phyloP scores from a whole-genome alignment of 495 filamentous ascomycete species.

The Evernia prunastri region DNA sequence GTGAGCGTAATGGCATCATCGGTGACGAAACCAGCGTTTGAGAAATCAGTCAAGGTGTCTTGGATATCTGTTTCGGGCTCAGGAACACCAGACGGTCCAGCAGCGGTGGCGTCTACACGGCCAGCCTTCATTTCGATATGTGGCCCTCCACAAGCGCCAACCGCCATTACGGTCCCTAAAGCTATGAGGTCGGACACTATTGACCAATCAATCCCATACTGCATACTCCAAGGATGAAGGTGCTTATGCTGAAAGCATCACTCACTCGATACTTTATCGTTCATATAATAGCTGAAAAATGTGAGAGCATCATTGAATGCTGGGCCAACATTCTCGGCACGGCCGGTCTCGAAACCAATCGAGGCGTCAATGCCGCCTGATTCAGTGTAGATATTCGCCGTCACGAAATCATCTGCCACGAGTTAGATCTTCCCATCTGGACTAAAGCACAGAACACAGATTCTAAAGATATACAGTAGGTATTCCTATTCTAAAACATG shows the following conservation, averaged over 20 bases:
- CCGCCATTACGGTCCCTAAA: slow-evolving; percentile 50
- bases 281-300: slow-evolving; percentile 48
- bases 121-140: slow-evolving; percentile 49
- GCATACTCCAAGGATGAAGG: no score
- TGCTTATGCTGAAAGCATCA: neutral
- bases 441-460: neutral
- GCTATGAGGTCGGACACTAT: slow-evolving; percentile 51
- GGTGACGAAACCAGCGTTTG: slow-evolving; percentile 49
- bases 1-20: slow-evolving; percentile 55
- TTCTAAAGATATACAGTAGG: neutral
- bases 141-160: slow-evolving; percentile 54
- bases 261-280: slow-evolving; percentile 37
- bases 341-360: slow-evolving; percentile 48
- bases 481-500: neutral
- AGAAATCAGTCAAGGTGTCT: slow-evolving; percentile 49
- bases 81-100: slow-evolving; percentile 48
- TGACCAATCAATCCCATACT: neutral
- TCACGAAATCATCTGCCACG: slow-evolving; percentile 49
- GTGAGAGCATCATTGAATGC: slow-evolving; percentile 52
- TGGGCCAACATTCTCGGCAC: slow-evolving; percentile 50
- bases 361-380: slow-evolving; percentile 56
- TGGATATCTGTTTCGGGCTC: slow-evolving; percentile 49
- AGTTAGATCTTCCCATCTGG: neutral
- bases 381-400: slow-evolving; percentile 41
- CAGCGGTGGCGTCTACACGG: slow-evolving; percentile 47